A percentile compares a stretch with the other conserved stretches of the same genome.
Evolutionary conservation across 768 basidiomycete genomes (phyloP).

Genomic region (Pisolithus sp.): DNA sequence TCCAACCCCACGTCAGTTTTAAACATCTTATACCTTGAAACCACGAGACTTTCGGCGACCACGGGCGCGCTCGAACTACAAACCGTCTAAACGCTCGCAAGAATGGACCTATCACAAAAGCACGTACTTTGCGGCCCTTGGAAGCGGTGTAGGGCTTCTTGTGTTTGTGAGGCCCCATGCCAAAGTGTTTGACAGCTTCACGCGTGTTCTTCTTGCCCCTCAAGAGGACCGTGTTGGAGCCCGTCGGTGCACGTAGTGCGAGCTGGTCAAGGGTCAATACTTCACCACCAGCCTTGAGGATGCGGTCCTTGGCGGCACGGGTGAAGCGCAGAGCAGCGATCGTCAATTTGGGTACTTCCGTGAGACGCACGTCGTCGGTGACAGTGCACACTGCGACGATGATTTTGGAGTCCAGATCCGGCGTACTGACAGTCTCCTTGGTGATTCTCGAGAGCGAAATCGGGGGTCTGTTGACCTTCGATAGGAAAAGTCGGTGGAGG

Average conservation of each 20-base stretch:
- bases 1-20: constrained; percentile 30
- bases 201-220: constrained; percentile 89
- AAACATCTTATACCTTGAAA: constrained; percentile 77
- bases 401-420: constrained; percentile 71
- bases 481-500: constrained; percentile 95
- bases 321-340: constrained; percentile 96
- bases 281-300: constrained; percentile 94
- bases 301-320: constrained; percentile 86
- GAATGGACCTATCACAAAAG: neutral
- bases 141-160: constrained; percentile 95
- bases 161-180: constrained; percentile 97
- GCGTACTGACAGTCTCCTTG: constrained; percentile 66
- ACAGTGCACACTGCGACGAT: constrained; percentile 88
- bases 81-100: neutral
- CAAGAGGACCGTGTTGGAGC: constrained; percentile 89
- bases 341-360: constrained; percentile 81
- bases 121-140: constrained; percentile 87
- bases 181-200: constrained; percentile 97
- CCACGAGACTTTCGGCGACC: constrained; percentile 98
- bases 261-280: constrained; percentile 94
- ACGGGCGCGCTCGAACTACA: constrained; percentile 91
- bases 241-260: constrained; percentile 89
- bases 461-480: constrained; percentile 95
- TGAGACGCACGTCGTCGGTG: constrained; percentile 90
- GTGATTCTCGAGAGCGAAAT: constrained; percentile 89